These are phyloP conservation scores for Pseudocercospora fijiensis DNA, from an alignment of 2,329 filamentous ascomycete species.

Conservation along the genomic window DNA sequence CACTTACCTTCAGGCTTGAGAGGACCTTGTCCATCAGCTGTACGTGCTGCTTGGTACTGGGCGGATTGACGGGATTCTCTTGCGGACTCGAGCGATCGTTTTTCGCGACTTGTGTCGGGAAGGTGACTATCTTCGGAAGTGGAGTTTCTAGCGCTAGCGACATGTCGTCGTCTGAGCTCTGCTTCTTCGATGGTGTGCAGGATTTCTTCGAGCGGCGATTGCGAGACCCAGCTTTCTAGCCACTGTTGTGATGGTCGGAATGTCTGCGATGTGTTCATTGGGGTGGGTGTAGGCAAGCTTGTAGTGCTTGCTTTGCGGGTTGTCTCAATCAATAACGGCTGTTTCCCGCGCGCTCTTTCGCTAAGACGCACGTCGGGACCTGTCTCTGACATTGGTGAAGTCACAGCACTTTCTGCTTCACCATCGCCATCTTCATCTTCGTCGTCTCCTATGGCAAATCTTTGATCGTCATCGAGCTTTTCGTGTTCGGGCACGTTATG, in stretches of 20 bases:
- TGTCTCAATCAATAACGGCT: constrained; percentile 58
- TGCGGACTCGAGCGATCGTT: constrained; percentile 9
- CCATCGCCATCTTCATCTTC: constrained; percentile 61
- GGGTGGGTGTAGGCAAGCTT: constrained; percentile 69
- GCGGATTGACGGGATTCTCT: constrained; percentile 21
- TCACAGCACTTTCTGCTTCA: constrained; percentile 20
- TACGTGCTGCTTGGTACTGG: constrained; percentile 17
- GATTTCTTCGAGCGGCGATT: constrained; percentile 73
- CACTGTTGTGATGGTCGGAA: constrained; percentile 81
- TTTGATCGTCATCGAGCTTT: constrained; percentile 42
- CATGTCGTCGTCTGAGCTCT: constrained; percentile 18
- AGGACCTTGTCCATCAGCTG: constrained; percentile 22
- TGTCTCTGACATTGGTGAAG: background rate
- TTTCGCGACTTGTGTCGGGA: constrained; percentile 12
- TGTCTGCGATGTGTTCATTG: constrained; percentile 38
- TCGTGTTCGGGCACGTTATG: constrained; percentile 75
- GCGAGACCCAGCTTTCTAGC: constrained; percentile 91
- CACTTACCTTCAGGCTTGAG: constrained; percentile 18
- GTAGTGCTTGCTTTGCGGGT: constrained; percentile 75
- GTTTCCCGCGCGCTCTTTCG: constrained; percentile 93
- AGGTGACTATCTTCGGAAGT: constrained; percentile 15
- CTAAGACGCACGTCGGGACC: constrained; percentile 64
- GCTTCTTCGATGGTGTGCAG: constrained; percentile 22
- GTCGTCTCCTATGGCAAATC: constrained; percentile 88
- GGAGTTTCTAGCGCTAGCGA: constrained; percentile 12